Evolutionary conservation across 2,329 filamentous ascomycete species (phyloP), one percentile per base, ranked within the genome.

Genomic region (Xylariomycetidae sp.): DNA sequence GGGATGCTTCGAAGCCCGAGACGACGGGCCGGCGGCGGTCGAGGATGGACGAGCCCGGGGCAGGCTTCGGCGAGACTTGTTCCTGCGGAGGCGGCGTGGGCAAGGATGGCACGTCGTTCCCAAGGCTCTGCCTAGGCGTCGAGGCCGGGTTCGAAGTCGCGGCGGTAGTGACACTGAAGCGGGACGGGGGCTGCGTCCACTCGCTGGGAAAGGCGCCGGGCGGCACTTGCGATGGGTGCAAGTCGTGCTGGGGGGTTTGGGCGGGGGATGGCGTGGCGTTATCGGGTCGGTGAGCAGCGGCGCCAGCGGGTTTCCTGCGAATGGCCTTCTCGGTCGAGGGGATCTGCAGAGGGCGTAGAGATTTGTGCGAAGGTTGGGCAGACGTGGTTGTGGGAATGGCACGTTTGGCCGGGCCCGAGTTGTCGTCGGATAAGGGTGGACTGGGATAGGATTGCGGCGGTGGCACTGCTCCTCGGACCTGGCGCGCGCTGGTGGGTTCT

Each of bases 131-230:
- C 30, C 56, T 62, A 34, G 59, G 64, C 26, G 56, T 66, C 13
- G 58, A 63, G 10, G 59, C 56, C 19, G 58, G 57, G 27, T 66
- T 56, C 5, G 74, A 70, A 2, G 76, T 74, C 16, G 71, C 67
- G 48, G 73, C 78, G 2, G 76, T 82, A 6, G 74, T 79, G 42
- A 73, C 63, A 56, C 77, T 83, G 54, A 82, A 83, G 28, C 74
- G 72, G 30, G 76, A 82, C 3, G 63, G 56, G 5, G 74, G 74
- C 36, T 74, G 69, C 10, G 61, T 57, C 63, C 67, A 69, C 23
- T 68, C 50, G 26, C 64, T 58, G 22, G 29, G 25, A 29, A 36
- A 40, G 26, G 35, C 38, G 6, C 39, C 29, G 6, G 36, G 39
- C 19, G 39, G 31, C 18, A 32, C 35, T n/a, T 47, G 41, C 7